Conservation (phyloP, 768 basidiomycete species). For the Tylopilus intermedius region DNA sequence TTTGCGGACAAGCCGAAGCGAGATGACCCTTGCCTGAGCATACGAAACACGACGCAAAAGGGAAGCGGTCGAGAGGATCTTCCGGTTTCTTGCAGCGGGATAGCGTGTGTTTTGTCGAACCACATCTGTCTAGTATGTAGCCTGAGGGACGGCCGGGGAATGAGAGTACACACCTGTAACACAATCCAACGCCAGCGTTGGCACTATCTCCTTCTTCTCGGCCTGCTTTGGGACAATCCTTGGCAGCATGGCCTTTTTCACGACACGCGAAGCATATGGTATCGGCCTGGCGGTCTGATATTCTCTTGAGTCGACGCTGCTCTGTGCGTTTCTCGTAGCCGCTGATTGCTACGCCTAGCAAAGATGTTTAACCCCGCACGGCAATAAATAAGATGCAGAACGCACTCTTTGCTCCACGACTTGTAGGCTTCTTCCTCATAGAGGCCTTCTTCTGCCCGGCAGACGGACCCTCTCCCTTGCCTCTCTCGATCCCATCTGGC, state of each 20-base stretch:
- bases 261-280: conserved; percentile 88
- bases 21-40: conserved; percentile 83
- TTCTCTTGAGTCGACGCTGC: conserved; percentile 58
- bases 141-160: neutral
- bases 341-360: conserved; percentile 21
- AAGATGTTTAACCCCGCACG: conserved; percentile 11
- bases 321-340: conserved; percentile 42
- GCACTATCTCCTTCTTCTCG: conserved; percentile 21
- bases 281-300: conserved; percentile 46
- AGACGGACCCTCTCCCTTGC: conserved; percentile 13
- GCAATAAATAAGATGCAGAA: neutral
- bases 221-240: conserved; percentile 60
- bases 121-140: conserved; percentile 52
- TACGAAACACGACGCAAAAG: conserved; percentile 90
- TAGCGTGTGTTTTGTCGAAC: conserved; percentile 72
- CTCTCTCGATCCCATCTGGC: conserved; percentile 6
- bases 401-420: conserved; percentile 23
- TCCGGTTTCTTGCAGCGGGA: conserved; percentile 68
- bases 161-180: conserved; percentile 56
- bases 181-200: conserved; percentile 47
- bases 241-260: conserved; percentile 75
- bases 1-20: conserved; percentile 76
- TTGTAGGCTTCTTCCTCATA: conserved; percentile 24
- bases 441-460: conserved; percentile 25
- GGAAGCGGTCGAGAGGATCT: conserved; percentile 63